Evolutionary conservation across 257 asterid genomes (phyloP), one percentile per base, ranked within the genome.

Genomic region (Scutellaria barbata): DNA sequence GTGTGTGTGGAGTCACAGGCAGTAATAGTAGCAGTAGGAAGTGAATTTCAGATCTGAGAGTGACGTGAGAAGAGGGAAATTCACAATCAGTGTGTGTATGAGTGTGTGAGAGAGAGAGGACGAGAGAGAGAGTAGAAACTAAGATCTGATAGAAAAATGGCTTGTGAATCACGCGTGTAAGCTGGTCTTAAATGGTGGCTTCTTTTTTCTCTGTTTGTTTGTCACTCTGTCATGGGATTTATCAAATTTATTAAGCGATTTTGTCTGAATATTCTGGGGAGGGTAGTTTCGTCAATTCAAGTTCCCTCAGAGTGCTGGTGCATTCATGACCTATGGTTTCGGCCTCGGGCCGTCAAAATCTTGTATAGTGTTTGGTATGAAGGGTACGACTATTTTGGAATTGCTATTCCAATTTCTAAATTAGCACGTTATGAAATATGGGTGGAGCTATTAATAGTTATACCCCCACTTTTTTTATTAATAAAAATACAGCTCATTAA

Each of bases 141-240:
- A 74, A 73, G 82, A 67, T 72, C 71, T 77, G 78, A 77, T 71
- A 75, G 76, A 69, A 79, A 46, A 74, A 70, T 81, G 84, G 84
- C 84, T 76, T 84, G 84, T 73, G 85, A 67, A 81, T 69, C 84
- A 75, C 81, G 83, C 83, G 82, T 51, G 80, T 58, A 78, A 73
- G 77, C 77, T 74, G 71, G 64, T 81, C 85, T 76, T 75, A 55
- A 78, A 74, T 78, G 85, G 81, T 72, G 77, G 80, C 81, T 75
- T 57, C 25, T 57, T 63, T 70, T 40, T 60, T 48, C 14, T 7
- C 17, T 71, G 8, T 52, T 53, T 11, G 25, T 16, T 41, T 64
- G 17, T 30, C 46, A 13, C 66, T 53, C 41, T 75, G 63, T 71
- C 59, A 41, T 3, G 60, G 65, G 71, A 45, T 51, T 67, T 64